Evolutionary conservation across 306 rosid species (phyloP).

Genomic region (Alnus glutinosa): DNA sequence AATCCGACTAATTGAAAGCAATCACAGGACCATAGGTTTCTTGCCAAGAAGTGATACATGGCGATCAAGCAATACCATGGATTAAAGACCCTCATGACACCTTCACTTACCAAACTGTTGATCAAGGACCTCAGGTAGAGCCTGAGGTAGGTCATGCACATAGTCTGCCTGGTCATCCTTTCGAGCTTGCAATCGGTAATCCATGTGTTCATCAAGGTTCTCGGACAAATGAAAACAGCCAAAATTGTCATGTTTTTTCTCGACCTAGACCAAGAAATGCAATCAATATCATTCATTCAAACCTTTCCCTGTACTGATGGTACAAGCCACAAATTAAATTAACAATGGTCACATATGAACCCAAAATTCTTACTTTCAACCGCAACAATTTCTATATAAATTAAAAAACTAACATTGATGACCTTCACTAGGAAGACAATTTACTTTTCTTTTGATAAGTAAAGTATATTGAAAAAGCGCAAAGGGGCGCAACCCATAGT

Average conservation of each 20-base stretch:
- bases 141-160: constrained; percentile 57
- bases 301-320: not conserved
- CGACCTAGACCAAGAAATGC: constrained; percentile 59
- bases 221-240: constrained; percentile 87
- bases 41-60: not conserved
- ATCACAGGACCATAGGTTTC: not conserved
- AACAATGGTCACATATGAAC: not conserved
- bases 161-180: constrained; percentile 45
- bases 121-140: constrained; percentile 55
- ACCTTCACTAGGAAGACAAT: constrained; percentile 2
- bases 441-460: not conserved
- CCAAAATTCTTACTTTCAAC: constrained; percentile 9
- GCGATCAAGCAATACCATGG: constrained; percentile 11
- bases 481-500: too few relatives aligned
- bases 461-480: too few relatives aligned
- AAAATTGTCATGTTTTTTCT: constrained; percentile 59
- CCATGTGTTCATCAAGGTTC: constrained; percentile 69
- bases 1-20: constrained; percentile 1
- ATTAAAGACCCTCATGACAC: constrained; percentile 24
- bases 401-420: constrained; percentile 14
- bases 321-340: not conserved
- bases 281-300: constrained; percentile 17
- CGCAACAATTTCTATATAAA: constrained; percentile 21
- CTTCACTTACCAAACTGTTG: constrained; percentile 66
- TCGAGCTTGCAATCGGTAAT: constrained; percentile 47